Evolutionary conservation across 352 stramenopile species (phyloP), one percentile per base, ranked within the genome.

Genomic region (Pythium coloratum): DNA sequence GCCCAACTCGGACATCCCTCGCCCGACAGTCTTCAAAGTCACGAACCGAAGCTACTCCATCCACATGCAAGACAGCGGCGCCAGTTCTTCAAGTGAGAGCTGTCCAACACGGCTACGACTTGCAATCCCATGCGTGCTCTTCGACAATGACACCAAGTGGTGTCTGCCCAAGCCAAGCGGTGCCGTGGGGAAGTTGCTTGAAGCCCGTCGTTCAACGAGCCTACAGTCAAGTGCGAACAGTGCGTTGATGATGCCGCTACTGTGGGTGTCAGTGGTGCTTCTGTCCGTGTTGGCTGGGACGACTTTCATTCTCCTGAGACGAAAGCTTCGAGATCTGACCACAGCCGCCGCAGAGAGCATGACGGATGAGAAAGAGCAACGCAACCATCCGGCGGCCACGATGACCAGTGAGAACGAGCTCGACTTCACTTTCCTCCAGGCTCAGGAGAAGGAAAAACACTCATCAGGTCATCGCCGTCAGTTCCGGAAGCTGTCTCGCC

Each of bases 1-100:
- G 26, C 72, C 69, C 14, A 87, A 89, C 53, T 69, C 64, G 6
- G 73, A 87, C 33, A 66, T 87, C 36, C 78, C 78, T 7, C 40
- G 65, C 26, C 78, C 78, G 6, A 73, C 36, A 1, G 60, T 83
- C 26, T 66, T 59, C 20, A 75, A 73, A 13, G 56, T 83, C 51
- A 75, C 70, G 1, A 67, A 79, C 16, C 40, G 67, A n/a, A 72
- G 60, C 30, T 82, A 74, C 55, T 73, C 71, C 6, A 86, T 87
- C 40, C 62, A 86, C 56, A 20, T 76, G 74, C 20, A 70, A 12
- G 55, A 50, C 1, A 5, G n/a, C 3, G 26, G 33, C 12, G 32
- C 18, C 4, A 55, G 40, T 30, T 40, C 9, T 1, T 30, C 26
- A 0, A 56, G 40, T 14, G 64, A 33, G 5, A 58, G 46, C 2